A percentile compares a stretch with the other conserved stretches of the same genome.
Evolutionary conservation across 768 basidiomycete genomes (phyloP).

Genomic region (Russula sp.): DNA sequence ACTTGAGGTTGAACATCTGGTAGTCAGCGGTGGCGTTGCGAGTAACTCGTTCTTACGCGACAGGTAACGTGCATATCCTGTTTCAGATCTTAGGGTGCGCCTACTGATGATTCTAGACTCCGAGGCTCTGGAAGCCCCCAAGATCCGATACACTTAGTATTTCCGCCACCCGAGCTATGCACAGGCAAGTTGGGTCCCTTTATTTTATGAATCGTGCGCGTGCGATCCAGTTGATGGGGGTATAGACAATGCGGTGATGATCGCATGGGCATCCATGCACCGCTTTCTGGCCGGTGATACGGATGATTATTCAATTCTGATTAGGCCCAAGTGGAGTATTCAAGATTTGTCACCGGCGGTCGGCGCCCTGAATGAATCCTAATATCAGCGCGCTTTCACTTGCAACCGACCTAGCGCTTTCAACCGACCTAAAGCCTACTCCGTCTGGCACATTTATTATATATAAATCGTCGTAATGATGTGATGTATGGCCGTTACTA

Average conservation of each 20-base stretch:
- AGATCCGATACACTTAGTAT: slow-evolving; percentile 44
- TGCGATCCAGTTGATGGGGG: neutral
- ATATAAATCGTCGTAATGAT: neutral
- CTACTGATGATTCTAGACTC: slow-evolving; percentile 30
- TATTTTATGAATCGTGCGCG: too few species aligned
- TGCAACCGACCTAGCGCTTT: neutral
- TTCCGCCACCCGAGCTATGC: slow-evolving; percentile 75
- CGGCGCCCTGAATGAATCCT: neutral
- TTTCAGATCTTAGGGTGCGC: slow-evolving; percentile 13
- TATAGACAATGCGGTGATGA: slow-evolving; percentile 94
- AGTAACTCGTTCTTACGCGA: slow-evolving; percentile 69
- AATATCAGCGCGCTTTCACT: neutral
- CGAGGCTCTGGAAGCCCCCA: slow-evolving; percentile 27
- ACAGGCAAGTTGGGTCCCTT: slow-evolving; percentile 53
- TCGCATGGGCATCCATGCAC: slow-evolving; percentile 86
- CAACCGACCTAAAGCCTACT: neutral
- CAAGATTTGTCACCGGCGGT: slow-evolving; percentile 39
- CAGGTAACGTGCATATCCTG: slow-evolving; percentile 37
- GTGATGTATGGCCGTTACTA: neutral
- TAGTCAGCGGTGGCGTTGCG: slow-evolving; percentile 91
- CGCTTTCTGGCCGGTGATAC: slow-evolving; percentile 60
- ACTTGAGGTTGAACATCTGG: slow-evolving; percentile 51
- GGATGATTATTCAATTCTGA: slow-evolving; percentile 55
- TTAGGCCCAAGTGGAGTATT: slow-evolving; percentile 74
- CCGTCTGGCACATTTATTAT: neutral